Evolutionary conservation across 1,284 basidiomycete species (phyloP), one percentile per base, ranked within the genome.

Genomic region (Cutaneotrichosporon spelunceum): DNA sequence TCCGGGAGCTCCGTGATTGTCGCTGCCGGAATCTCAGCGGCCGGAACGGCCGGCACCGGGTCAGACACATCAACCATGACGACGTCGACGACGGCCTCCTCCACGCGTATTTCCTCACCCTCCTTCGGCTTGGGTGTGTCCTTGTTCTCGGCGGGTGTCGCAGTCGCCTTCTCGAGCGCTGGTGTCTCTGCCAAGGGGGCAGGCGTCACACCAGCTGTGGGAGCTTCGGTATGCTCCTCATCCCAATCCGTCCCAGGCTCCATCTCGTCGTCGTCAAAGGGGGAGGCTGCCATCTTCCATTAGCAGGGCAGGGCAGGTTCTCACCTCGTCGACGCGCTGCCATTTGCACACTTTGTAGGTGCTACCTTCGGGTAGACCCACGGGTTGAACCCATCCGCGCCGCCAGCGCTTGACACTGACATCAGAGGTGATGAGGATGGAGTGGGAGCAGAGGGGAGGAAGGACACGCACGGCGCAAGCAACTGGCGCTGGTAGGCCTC

Each of bases 401-500:
- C 68, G 68, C 71, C 71, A 74, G 53, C 68, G 71, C 60, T 72
- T 70, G 11, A 71, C 72, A 1, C 72, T 73, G 54, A 1, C 11
- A 56, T 55, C 29, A 60, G 62, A 54, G 10, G 29, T 26, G 16
- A 50, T 30, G 27, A 23, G 34, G 19, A 24, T 56, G 34, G 9
- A 16, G 24, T 16, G 13, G 33, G 21, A 21, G n/a, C 21, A 30
- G 52, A 19, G 52, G 26, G 33, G 21, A 0, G 27, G 10, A 26
- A 13, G 27, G 13, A n/a, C 13, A 72, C 71, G 57, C 33, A 74
- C 70, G 72, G 72, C 14, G 70, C 69, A 5, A 66, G 64, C 47
- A 74, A 62, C 53, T 74, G 72, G 13, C 72, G 66, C 59, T 72
- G 71, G 58, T 68, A 70, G 26, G 64, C 63, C 61, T 74, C 72